phyloP scores from a whole-genome alignment of 192 early-diverging fungal genomes.

The Umbelopsis vinacea region DNA sequence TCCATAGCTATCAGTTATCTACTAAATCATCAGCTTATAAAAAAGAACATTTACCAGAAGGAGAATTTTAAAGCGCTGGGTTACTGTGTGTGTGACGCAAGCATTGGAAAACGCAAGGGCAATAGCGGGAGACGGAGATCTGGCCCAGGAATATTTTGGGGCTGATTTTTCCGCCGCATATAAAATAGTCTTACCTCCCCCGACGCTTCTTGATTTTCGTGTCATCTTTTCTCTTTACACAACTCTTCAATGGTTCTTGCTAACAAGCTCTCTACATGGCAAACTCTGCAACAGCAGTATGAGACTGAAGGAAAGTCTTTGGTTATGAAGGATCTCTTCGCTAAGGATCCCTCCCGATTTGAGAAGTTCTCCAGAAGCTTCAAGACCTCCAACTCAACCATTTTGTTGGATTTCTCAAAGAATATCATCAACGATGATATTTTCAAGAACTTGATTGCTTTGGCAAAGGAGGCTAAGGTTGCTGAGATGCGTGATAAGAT shows the following conservation, averaged over 20 bases:
- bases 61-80: no score
- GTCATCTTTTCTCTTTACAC: conserved; percentile 6
- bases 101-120: no score
- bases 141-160: no score
- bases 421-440: conserved; percentile 88
- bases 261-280: conserved; percentile 81
- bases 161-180: conserved; percentile 8
- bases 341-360: conserved; percentile 77
- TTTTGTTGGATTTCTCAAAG: conserved; percentile 97
- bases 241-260: conserved; percentile 66
- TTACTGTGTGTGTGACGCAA: no score
- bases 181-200: not conserved
- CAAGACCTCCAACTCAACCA: conserved; percentile 58
- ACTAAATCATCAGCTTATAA: no score
- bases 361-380: conserved; percentile 77
- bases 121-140: no score
- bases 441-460: conserved; percentile 75
- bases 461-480: conserved; percentile 85
- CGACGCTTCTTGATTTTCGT: conserved; percentile 19
- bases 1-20: no score
- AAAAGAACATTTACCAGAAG: no score
- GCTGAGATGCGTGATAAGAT: conserved; percentile 89
- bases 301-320: conserved; percentile 73
- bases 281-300: conserved; percentile 89
- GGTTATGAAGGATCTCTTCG: conserved; percentile 83